Percentiles rank a stretch among this genome's conserved stretches.
These are phyloP conservation scores for Caloboletus inedulis DNA, from an alignment of 1,284 basidiomycete genomes.

Conservation along the genomic window DNA sequence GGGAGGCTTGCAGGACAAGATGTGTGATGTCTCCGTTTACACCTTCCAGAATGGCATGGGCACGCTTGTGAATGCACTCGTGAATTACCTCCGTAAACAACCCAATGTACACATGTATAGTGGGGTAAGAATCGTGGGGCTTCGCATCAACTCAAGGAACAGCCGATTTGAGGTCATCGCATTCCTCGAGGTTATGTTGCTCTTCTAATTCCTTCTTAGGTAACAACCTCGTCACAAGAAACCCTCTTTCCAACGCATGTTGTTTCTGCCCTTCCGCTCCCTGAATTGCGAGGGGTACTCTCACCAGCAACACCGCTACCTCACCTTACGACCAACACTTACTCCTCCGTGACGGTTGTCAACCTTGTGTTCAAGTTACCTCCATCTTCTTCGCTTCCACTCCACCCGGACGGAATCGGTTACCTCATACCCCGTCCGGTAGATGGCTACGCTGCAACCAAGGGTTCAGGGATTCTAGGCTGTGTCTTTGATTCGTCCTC, in stretches of 20 bases:
- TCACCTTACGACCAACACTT: slow-evolving; percentile 53
- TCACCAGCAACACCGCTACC: slow-evolving; percentile 39
- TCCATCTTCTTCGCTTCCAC: slow-evolving; percentile 36
- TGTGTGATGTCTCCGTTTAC: slow-evolving; percentile 70
- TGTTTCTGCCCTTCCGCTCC: slow-evolving; percentile 71
- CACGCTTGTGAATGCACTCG: slow-evolving; percentile 62
- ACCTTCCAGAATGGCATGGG: slow-evolving; percentile 79
- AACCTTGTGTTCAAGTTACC: slow-evolving; percentile 70
- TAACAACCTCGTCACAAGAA: slow-evolving; percentile 40
- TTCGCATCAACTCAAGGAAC: slow-evolving; percentile 38
- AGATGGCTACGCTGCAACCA: slow-evolving; percentile 42
- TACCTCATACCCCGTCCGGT: slow-evolving; percentile 85
- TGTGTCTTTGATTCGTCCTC: slow-evolving; percentile 83
- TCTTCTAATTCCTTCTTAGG: slow-evolving; percentile 32
- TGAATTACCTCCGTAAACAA: slow-evolving; percentile 41
- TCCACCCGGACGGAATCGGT: slow-evolving; percentile 87
- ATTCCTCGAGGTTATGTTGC: slow-evolving; percentile 9
- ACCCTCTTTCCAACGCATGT: slow-evolving; percentile 51
- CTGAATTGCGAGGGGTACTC: slow-evolving; percentile 56
- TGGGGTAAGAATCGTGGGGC: slow-evolving; percentile 39
- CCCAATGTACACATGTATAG: slow-evolving; percentile 60
- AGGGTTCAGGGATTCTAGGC: slow-evolving; percentile 64
- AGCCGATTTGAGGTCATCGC: slow-evolving; percentile 44
- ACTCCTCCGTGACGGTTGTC: slow-evolving; percentile 67
- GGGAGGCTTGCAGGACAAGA: slow-evolving; percentile 48